Percentiles rank a stretch among this genome's conserved stretches.
Conservation (phyloP, 108 stramenopile species). For the Cyclotella kingstonii region DNA sequence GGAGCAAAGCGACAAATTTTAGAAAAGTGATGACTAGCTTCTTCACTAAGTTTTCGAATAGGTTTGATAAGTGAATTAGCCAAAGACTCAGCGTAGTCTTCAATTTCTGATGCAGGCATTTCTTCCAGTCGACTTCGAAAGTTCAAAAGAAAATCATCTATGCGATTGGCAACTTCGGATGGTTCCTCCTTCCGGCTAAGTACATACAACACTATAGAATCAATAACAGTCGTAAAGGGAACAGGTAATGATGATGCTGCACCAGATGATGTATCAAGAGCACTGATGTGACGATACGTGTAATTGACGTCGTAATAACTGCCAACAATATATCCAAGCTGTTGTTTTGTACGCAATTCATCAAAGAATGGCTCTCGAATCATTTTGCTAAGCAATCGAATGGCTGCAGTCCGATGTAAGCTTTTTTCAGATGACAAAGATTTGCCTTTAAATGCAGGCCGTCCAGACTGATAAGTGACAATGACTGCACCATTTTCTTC, state of each 20-base stretch:
- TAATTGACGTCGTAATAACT: slow-evolving; percentile 67
- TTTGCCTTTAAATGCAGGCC: slow-evolving; percentile 67
- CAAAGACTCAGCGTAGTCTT: slow-evolving; percentile 58
- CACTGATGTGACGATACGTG: slow-evolving; percentile 37
- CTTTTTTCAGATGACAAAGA: slow-evolving; percentile 58
- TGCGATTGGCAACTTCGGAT: slow-evolving; percentile 59
- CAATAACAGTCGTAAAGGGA: slow-evolving; percentile 56
- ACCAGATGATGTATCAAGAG: neutral
- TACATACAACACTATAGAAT: slow-evolving; percentile 68
- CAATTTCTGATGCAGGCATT: slow-evolving; percentile 72
- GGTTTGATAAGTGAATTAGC: slow-evolving; percentile 74
- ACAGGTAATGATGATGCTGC: slow-evolving; percentile 2
- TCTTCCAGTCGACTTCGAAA: slow-evolving; percentile 57
- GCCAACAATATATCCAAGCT: slow-evolving; percentile 77
- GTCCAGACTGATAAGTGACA: slow-evolving; percentile 70
- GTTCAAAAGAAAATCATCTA: slow-evolving; percentile 73
- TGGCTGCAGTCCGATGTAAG: slow-evolving; percentile 60
- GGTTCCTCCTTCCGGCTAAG: slow-evolving; percentile 73
- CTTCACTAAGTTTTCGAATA: slow-evolving; percentile 67
- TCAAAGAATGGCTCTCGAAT: slow-evolving; percentile 85
- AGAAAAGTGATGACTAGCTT: slow-evolving; percentile 53
- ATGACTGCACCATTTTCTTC: slow-evolving; percentile 65
- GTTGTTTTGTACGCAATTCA: slow-evolving; percentile 79
- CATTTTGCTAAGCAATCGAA: slow-evolving; percentile 75
- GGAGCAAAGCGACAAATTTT: slow-evolving; percentile 73